phyloP scores from a whole-genome alignment of 1,139 yeast genomes.

The Yamadazyma diddensiae region DNA sequence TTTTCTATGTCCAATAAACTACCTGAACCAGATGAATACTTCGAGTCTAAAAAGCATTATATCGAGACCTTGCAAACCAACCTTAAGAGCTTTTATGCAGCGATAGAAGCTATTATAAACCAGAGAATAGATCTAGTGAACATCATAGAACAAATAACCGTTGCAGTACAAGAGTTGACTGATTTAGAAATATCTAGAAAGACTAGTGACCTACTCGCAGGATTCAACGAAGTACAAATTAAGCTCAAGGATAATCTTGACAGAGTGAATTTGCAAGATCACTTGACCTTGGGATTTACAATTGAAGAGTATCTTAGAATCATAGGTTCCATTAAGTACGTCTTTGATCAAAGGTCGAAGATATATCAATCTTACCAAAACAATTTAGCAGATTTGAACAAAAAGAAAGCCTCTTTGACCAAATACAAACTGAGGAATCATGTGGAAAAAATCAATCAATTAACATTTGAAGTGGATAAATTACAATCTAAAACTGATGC shows the following conservation, averaged over 20 bases:
- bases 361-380: constrained; percentile 60
- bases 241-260: constrained; percentile 74
- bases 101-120: constrained; percentile 69
- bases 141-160: constrained; percentile 41
- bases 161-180: constrained; percentile 69
- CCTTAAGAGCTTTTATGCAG: constrained; percentile 63
- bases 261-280: constrained; percentile 81
- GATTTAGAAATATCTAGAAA: constrained; percentile 72
- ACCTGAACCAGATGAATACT: constrained; percentile 77
- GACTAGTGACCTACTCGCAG: constrained; percentile 51
- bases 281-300: constrained; percentile 81
- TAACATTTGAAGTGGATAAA: constrained; percentile 57
- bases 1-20: constrained; percentile 60
- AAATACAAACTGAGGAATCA: constrained; percentile 61
- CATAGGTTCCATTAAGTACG: constrained; percentile 70
- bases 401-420: constrained; percentile 49
- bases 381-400: constrained; percentile 39
- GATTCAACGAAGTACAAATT: constrained; percentile 69
- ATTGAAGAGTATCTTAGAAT: constrained; percentile 83
- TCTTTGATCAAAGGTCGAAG: constrained; percentile 74
- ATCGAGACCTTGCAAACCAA: constrained; percentile 74
- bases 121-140: constrained; percentile 73
- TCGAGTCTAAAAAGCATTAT: constrained; percentile 64
- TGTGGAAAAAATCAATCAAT: constrained; percentile 54
- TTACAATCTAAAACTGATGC: constrained; percentile 57